These are phyloP conservation scores for Crucihimalaya himalaica DNA, from an alignment of 345 rosid species.

Conservation along the genomic window DNA sequence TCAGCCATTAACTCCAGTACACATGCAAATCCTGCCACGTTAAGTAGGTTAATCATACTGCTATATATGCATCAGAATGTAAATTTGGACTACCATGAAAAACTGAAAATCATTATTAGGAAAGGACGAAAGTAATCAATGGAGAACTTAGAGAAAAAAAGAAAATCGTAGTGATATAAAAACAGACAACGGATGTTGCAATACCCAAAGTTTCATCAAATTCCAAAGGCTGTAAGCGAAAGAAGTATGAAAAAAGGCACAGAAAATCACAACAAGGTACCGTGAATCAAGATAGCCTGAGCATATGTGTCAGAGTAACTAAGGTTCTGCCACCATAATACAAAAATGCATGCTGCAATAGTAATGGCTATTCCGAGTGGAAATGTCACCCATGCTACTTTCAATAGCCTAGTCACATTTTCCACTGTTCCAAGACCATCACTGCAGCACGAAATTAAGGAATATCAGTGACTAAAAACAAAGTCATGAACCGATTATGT, in stretches of 20 bases:
- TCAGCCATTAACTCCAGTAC: conserved; percentile 88
- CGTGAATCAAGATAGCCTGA: conserved; percentile 81
- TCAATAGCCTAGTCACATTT: conserved; percentile 53
- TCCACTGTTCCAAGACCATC: conserved; percentile 42
- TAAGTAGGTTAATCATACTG: not conserved
- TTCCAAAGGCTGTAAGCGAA: not conserved
- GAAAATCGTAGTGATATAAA: not conserved
- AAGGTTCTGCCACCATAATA: conserved; percentile 89
- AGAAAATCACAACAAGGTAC: conserved; percentile 40
- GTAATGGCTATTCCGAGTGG: conserved; percentile 72
- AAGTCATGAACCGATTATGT: not conserved
- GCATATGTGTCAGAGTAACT: conserved; percentile 61
- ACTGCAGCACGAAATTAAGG: conserved; percentile 45
- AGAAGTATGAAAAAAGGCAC: conserved; percentile 10
- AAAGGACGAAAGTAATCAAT: not conserved
- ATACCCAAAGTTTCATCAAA: not conserved
- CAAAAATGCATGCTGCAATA: conserved; percentile 50
- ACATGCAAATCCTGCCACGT: conserved; percentile 75
- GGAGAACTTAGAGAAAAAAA: not conserved
- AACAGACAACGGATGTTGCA: not conserved
- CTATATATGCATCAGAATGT: not conserved
- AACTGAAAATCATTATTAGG: not conserved
- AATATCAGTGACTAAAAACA: not conserved
- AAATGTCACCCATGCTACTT: conserved; percentile 82
- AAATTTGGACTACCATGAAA: not conserved